phyloP scores from a whole-genome alignment of 805 yeast species.

The Zygoascus ofunaensis region DNA sequence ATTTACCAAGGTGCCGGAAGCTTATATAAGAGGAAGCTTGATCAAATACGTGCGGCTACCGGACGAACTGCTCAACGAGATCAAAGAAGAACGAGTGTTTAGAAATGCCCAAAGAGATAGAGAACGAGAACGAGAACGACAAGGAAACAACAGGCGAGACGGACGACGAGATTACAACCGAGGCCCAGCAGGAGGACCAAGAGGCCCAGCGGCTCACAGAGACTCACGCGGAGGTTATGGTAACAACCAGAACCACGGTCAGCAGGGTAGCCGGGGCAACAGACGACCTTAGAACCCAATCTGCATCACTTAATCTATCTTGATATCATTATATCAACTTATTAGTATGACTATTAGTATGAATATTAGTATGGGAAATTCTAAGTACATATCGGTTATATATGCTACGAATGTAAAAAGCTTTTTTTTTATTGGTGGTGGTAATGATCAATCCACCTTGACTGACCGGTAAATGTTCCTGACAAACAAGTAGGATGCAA shows the following conservation, averaged over 20 bases:
- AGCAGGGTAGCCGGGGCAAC: no score
- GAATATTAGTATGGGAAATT: no score
- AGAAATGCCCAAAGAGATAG: constrained; percentile 16
- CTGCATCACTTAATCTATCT: no score
- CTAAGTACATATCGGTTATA: no score
- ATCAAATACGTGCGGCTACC: constrained; percentile 36
- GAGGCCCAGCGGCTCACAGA: no score
- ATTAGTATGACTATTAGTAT: no score
- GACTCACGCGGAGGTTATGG: constrained; percentile 8
- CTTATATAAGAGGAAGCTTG: constrained; percentile 68
- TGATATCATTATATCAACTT: no score
- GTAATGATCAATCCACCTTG: constrained; percentile 41
- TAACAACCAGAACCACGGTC: not conserved
- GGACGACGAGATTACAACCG: constrained; percentile 9
- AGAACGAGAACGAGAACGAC: constrained; percentile 7
- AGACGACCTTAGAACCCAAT: no score
- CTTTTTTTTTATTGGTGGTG: not conserved
- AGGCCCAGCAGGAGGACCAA: no score
- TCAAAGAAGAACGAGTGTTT: constrained; percentile 31
- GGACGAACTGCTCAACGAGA: constrained; percentile 30
- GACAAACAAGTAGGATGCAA: constrained; percentile 59
- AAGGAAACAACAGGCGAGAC: constrained; percentile 7
- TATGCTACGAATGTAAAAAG: not conserved
- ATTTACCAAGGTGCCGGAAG: constrained; percentile 56
- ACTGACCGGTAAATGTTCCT: constrained; percentile 50